Percentiles rank a stretch among this genome's conserved stretches.
These are phyloP conservation scores for Chionographis japonica DNA, from an alignment of 106 monocot species.

Conservation along the genomic window DNA sequence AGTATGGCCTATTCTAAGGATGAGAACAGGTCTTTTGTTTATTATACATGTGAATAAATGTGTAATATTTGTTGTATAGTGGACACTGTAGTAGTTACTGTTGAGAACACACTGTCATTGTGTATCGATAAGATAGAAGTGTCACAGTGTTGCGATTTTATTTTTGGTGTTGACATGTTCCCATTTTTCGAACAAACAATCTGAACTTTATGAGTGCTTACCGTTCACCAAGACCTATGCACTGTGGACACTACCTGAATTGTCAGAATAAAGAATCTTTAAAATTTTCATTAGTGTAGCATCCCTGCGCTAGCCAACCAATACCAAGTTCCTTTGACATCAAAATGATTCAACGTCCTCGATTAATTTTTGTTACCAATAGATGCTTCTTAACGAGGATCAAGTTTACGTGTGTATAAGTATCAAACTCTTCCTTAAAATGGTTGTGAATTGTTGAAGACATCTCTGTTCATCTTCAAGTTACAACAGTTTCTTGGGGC, in stretches of 20 bases:
- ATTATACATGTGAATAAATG: conserved; percentile 31
- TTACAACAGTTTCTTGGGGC: conserved; percentile 16
- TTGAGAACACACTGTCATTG: conserved; percentile 3
- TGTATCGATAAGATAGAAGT: conserved; percentile 8
- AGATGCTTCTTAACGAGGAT: conserved; percentile 6
- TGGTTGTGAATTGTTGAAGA: not conserved
- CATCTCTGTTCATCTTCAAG: conserved; percentile 7
- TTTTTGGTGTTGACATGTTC: not conserved
- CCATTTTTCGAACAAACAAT: not conserved
- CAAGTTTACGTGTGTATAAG: conserved; percentile 7
- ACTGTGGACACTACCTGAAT: not conserved
- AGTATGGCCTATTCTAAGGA: conserved; percentile 60
- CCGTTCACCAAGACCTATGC: not conserved
- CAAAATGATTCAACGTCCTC: no score
- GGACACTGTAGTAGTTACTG: conserved; percentile 6
- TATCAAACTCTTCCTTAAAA: not conserved
- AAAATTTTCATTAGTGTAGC: no score
- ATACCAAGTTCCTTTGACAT: not conserved
- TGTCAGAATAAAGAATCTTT: not conserved
- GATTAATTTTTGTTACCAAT: not conserved
- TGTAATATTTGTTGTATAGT: conserved; percentile 23
- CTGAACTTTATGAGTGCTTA: not conserved
- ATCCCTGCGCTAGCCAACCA: not conserved
- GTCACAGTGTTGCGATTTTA: conserved; percentile 1
- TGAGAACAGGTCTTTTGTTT: conserved; percentile 77